phyloP scores from a whole-genome alignment of 1,139 yeast species.

The Suhomyces chickasaworum region DNA sequence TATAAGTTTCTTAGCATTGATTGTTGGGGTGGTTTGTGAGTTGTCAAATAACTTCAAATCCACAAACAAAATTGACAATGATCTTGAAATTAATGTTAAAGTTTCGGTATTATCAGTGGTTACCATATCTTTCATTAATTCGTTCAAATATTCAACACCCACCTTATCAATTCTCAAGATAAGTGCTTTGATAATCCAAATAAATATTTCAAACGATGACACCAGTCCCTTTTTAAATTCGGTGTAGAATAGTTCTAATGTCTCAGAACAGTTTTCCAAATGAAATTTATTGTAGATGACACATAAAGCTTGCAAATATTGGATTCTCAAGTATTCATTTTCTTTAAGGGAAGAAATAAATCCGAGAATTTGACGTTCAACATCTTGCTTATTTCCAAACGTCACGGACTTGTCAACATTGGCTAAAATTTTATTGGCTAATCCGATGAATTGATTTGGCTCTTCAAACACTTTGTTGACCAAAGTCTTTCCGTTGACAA shows the following conservation, averaged over 20 bases:
- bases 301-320: constrained; percentile 61
- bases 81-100: constrained; percentile 41
- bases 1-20: constrained; percentile 31
- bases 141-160: constrained; percentile 44
- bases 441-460: constrained; percentile 45
- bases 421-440: constrained; percentile 54
- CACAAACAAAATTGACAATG: constrained; percentile 64
- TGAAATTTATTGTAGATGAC: constrained; percentile 55
- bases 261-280: not conserved
- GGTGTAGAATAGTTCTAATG: constrained; percentile 4
- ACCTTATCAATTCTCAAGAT: constrained; percentile 56
- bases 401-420: constrained; percentile 45
- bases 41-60: constrained; percentile 64
- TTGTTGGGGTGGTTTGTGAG: constrained; percentile 22
- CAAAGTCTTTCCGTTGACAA: constrained; percentile 26
- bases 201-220: constrained; percentile 48
- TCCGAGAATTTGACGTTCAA: constrained; percentile 21
- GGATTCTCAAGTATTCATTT: constrained; percentile 44
- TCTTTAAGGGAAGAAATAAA: constrained; percentile 19
- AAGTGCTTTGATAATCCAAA: constrained; percentile 77
- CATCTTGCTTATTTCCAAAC: constrained; percentile 14
- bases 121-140: constrained; percentile 24
- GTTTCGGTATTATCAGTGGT: constrained; percentile 7
- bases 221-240: constrained; percentile 4
- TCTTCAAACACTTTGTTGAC: constrained; percentile 23